Base-by-base conservation (phyloP, 768 basidiomycete genomes). In the Paxillus involutus region DNA sequence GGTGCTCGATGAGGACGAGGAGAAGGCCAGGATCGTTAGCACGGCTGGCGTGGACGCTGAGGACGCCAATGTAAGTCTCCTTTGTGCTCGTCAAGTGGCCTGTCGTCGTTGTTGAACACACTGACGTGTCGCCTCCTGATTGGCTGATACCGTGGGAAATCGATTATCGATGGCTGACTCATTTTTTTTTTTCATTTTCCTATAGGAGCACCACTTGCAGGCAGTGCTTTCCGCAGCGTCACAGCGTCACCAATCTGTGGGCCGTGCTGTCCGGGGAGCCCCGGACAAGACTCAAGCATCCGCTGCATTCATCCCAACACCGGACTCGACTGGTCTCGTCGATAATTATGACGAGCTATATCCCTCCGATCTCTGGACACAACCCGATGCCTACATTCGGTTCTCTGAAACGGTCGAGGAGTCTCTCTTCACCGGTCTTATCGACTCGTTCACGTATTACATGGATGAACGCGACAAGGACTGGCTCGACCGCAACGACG, bases 401-500 rank as follows among this genome's bases (percentile, higher is more conserved):
- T 89, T 86, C 33, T 94, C 93, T 8, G 84, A 89, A 62, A 92
- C 89, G 3, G 84, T 89, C 59, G 97, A 98, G 62, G 93, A 94
- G 59, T 76, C 82, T 9, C 75, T 78, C 60, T 69, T 70, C 4
- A 78, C 74, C 58, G 83, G 82, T 11, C 80, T 94, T 52, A 73
- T 82, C 32, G 84, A 88, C 60, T 88, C 89, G 0, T 89, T 89
- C 71, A 85, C 86, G 2, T 98, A 98, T 66, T 91, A 84, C 59
- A 91, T 98, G 89, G 96, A 99, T 63, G 97, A 98, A 70, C 86
- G 89, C 16, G 96, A 98, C 74, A 85, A 89, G 63, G 89, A 89
- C 59, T 99, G 96, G 96, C 80, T 99, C 32, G 88, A 91, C 62
- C 88, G 85, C 72, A 93, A 92, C 65, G 97, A 98, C 63, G 87